These are phyloP conservation scores for Geopyxis carbonaria DNA, from an alignment of 495 filamentous ascomycete species.

Conservation along the genomic window DNA sequence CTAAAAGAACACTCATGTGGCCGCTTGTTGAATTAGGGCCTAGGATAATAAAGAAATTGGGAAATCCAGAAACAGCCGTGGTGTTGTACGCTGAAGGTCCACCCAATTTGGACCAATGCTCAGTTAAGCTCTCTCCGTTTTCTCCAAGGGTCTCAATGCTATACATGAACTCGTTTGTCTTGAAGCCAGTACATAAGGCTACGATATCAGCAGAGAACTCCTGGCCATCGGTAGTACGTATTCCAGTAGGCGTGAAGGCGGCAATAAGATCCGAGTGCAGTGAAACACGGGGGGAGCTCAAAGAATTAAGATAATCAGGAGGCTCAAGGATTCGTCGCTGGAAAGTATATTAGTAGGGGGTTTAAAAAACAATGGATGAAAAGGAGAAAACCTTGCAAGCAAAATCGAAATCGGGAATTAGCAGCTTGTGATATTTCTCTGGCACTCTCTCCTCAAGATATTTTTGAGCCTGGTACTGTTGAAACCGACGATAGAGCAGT, in stretches of 20 bases:
- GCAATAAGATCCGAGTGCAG: slow-evolving; percentile 30
- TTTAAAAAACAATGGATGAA: too few species aligned
- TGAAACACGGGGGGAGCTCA: slow-evolving; percentile 38
- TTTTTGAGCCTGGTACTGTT: too few species aligned
- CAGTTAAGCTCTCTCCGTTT: slow-evolving; percentile 32
- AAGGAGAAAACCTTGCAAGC: slow-evolving; percentile 37
- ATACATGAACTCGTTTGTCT: slow-evolving; percentile 30
- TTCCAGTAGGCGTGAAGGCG: slow-evolving; percentile 24
- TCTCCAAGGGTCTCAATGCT: slow-evolving; percentile 31
- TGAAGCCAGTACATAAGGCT: slow-evolving; percentile 42
- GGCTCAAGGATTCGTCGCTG: slow-evolving; percentile 38
- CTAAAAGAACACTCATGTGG: slow-evolving; percentile 44
- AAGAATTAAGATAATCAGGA: slow-evolving; percentile 35
- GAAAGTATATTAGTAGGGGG: too few species aligned
- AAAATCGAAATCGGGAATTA: slow-evolving; percentile 43
- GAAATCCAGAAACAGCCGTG: slow-evolving; percentile 46
- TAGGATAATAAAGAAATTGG: slow-evolving; percentile 52
- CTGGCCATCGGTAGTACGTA: slow-evolving; percentile 22
- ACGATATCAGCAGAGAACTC: slow-evolving; percentile 40
- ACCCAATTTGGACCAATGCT: slow-evolving; percentile 37
- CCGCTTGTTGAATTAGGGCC: slow-evolving; percentile 50
- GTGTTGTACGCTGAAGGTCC: slow-evolving; percentile 47
- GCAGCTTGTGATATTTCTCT: slow-evolving; percentile 44
- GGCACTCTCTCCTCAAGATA: slow-evolving; percentile 38
- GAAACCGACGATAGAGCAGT: too few species aligned